Conservation (phyloP, 2,329 filamentous ascomycete genomes). For the Davidsoniella neocaledoniae region DNA sequence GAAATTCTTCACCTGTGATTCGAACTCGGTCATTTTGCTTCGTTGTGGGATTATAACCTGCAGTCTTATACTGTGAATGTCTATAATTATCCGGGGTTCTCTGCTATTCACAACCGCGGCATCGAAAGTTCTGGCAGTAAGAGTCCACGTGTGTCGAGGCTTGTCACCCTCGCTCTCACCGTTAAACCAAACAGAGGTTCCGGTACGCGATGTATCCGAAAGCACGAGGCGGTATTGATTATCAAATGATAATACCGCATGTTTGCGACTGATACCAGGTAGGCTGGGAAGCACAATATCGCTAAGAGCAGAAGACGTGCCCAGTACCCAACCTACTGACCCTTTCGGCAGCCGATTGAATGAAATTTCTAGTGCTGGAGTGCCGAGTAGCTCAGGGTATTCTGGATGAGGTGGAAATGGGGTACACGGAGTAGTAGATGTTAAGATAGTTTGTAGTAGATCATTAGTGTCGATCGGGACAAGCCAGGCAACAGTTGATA, state of each 20-base stretch:
- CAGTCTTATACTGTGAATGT: constrained; percentile 25
- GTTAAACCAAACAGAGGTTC: constrained; percentile 27
- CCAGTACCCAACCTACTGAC: constrained; percentile 23
- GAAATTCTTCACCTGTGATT: constrained; percentile 19
- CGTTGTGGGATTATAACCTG: constrained; percentile 20
- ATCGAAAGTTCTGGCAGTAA: constrained; percentile 19
- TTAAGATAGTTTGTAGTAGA: not conserved
- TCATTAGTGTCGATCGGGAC: not conserved
- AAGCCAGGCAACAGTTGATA: not conserved
- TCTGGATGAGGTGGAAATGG: not conserved
- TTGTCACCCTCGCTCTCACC: constrained; percentile 24
- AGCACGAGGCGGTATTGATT: constrained; percentile 22
- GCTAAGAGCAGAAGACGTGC: constrained; percentile 21
- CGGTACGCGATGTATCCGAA: constrained; percentile 22
- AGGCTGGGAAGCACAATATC: constrained; percentile 23
- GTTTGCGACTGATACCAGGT: constrained; percentile 21
- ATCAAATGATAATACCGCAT: constrained; percentile 25
- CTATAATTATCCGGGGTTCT: constrained; percentile 20
- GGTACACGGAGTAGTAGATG: not conserved
- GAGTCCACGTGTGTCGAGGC: constrained; percentile 22
- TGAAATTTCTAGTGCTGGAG: constrained; percentile 21
- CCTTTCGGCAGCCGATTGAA: constrained; percentile 21
- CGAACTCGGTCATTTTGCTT: not conserved
- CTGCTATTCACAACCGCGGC: not conserved
- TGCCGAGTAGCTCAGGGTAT: not conserved